Conservation (phyloP, 2,329 filamentous ascomycete species). For the Alternaria sp. region DNA sequence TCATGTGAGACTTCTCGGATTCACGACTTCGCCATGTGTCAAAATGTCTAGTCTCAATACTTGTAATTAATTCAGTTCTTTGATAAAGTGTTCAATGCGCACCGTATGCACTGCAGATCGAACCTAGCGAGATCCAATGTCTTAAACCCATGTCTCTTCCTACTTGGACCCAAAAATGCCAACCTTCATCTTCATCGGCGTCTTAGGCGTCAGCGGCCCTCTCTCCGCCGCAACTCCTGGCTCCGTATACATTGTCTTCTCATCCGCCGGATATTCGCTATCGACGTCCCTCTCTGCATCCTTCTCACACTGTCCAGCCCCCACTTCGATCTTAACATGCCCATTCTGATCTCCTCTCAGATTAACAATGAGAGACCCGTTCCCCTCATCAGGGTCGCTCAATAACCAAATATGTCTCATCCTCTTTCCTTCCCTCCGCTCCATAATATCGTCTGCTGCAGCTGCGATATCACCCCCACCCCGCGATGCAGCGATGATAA, state of each 20-base stretch:
- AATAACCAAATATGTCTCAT: slow-evolving; percentile 35
- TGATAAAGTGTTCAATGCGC: not conserved
- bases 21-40: not conserved
- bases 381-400: slow-evolving; percentile 37
- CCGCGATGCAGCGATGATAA: slow-evolving; percentile 38
- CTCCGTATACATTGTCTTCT: slow-evolving; percentile 7
- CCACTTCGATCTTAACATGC: slow-evolving; percentile 32
- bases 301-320: not conserved
- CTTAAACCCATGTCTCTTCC: not conserved
- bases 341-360: slow-evolving; percentile 31
- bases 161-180: slow-evolving; percentile 12
- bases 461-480: slow-evolving; percentile 31
- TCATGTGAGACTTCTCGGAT: not conserved
- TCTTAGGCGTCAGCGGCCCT: slow-evolving; percentile 4
- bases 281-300: not conserved
- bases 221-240: slow-evolving; percentile 4
- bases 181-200: slow-evolving; percentile 11
- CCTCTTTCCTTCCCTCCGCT: slow-evolving; percentile 18
- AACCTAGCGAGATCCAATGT: not conserved
- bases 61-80: not conserved
- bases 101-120: not conserved
- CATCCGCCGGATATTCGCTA: not conserved
- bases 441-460: slow-evolving; percentile 29
- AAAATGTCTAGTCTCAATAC: not conserved
- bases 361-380: slow-evolving; percentile 31